phyloP scores from a whole-genome alignment of 192 early-diverging fungal species.

The Dissophora ornata region DNA sequence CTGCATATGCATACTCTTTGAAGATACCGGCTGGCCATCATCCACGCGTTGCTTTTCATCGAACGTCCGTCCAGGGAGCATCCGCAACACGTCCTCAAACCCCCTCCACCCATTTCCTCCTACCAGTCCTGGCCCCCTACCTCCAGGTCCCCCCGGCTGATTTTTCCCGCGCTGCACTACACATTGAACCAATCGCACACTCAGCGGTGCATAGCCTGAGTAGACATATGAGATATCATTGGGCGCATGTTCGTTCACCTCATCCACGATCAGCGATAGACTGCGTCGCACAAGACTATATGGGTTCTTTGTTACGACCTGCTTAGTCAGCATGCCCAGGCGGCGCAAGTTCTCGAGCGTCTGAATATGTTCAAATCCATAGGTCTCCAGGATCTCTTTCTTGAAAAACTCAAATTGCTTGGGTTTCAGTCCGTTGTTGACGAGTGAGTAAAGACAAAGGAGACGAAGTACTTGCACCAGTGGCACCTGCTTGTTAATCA shows the following conservation, averaged over 20 bases:
- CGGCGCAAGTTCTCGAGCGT: slow-evolving; percentile 84
- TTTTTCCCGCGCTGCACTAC: slow-evolving; percentile 55
- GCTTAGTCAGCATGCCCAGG: slow-evolving; percentile 72
- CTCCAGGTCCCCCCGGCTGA: slow-evolving; percentile 25
- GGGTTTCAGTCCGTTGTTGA: slow-evolving; percentile 83
- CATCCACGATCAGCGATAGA: slow-evolving; percentile 85
- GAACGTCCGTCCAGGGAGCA: slow-evolving; percentile 84
- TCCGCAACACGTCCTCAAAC: slow-evolving; percentile 84
- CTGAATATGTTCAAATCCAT: slow-evolving; percentile 89
- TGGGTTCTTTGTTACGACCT: slow-evolving; percentile 57
- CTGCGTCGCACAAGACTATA: slow-evolving; percentile 73
- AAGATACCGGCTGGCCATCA: slow-evolving; percentile 54
- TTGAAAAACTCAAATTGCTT: slow-evolving; percentile 87
- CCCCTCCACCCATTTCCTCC: slow-evolving; percentile 84
- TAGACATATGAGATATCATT: slow-evolving; percentile 94
- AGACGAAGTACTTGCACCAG: slow-evolving; percentile 81
- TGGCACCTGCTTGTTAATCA: slow-evolving; percentile 83
- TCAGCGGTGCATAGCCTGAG: slow-evolving; percentile 93
- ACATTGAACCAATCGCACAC: slow-evolving; percentile 89
- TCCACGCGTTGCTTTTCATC: slow-evolving; percentile 78
- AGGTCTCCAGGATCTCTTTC: slow-evolving; percentile 87
- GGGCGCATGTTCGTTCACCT: slow-evolving; percentile 86
- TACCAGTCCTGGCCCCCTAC: slow-evolving; percentile 28
- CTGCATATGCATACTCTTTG: slow-evolving; percentile 47
- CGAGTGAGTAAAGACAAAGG: slow-evolving; percentile 85